Evolutionary conservation across 192 early-diverging fungal genomes (phyloP).

Genomic region (Dissophora globulifera): DNA sequence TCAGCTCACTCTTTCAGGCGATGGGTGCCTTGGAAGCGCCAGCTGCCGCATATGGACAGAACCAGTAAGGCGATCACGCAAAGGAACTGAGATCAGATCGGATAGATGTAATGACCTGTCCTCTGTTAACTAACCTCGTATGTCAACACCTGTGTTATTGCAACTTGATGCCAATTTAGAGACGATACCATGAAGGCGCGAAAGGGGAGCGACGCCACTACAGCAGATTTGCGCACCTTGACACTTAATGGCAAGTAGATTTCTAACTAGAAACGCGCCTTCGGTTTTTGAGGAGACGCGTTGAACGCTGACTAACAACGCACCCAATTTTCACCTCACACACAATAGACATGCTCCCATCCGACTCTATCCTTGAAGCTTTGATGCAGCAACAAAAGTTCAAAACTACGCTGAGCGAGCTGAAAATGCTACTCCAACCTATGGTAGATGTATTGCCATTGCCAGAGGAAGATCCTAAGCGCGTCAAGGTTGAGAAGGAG

Average conservation of each 20-base stretch:
- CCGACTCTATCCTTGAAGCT: slow-evolving; percentile 21
- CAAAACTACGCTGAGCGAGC: slow-evolving; percentile 8
- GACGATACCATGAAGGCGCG: neutral
- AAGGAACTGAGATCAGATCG: slow-evolving; percentile 18
- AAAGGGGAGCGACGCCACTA: neutral
- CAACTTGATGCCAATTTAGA: neutral
- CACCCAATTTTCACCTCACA: neutral
- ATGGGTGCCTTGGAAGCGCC: no score
- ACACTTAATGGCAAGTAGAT: slow-evolving; percentile 22
- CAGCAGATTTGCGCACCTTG: slow-evolving; percentile 21
- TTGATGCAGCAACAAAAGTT: slow-evolving; percentile 28
- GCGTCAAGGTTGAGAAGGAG: slow-evolving; percentile 20
- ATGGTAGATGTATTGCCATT: slow-evolving; percentile 23
- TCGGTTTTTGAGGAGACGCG: no score
- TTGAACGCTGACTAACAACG: no score
- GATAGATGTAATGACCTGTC: no score
- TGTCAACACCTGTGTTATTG: neutral
- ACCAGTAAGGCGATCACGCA: slow-evolving; percentile 21
- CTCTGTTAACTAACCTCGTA: no score
- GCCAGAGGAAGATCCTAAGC: slow-evolving; percentile 21
- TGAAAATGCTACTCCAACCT: slow-evolving; percentile 14
- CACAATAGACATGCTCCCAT: slow-evolving; percentile 29
- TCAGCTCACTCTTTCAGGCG: slow-evolving; percentile 40
- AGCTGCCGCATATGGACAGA: no score
- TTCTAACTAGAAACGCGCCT: no score